Conservation (phyloP, 2,329 filamentous ascomycete species). For the Neurospora sp. region DNA sequence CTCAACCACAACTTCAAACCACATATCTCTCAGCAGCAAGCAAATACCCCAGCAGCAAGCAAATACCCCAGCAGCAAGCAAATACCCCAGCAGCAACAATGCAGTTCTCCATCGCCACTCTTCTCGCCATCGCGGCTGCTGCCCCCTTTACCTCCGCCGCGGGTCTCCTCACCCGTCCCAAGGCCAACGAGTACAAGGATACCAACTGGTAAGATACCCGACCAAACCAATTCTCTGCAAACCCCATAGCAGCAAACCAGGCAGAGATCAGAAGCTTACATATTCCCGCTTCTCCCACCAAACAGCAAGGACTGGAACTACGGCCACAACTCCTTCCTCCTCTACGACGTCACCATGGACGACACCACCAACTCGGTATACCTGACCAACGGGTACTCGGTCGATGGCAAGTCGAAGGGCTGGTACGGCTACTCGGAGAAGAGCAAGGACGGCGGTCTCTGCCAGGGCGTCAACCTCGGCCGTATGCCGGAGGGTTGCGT, state of each 20-base stretch:
- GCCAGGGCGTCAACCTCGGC: not conserved
- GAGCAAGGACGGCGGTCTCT: not conserved
- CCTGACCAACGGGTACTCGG: not conserved
- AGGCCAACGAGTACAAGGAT: slow-evolving; percentile 1
- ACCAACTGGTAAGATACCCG: not conserved
- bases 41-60: not conserved
- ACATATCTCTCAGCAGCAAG: not conserved
- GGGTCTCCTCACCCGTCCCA: not conserved
- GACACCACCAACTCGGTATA: slow-evolving; percentile 1
- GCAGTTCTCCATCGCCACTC: not conserved
- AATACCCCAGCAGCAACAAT: not conserved
- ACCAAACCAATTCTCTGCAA: not conserved
- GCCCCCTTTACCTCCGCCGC: not conserved
- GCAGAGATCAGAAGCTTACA: not conserved
- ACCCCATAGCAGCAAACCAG: not conserved
- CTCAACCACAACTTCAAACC: not conserved
- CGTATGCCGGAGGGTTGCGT: not conserved
- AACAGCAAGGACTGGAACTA: not conserved
- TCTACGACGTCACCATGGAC: not conserved
- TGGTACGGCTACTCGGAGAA: not conserved
- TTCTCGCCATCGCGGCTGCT: not conserved
- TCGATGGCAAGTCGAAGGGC: not conserved
- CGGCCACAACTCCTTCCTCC: not conserved
- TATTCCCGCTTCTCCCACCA: not conserved
- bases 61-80: not conserved